Percentiles rank a stretch among this genome's conserved stretches.
Evolutionary conservation across 2,329 filamentous ascomycete species (phyloP).

Genomic region (Monilinia laxa): DNA sequence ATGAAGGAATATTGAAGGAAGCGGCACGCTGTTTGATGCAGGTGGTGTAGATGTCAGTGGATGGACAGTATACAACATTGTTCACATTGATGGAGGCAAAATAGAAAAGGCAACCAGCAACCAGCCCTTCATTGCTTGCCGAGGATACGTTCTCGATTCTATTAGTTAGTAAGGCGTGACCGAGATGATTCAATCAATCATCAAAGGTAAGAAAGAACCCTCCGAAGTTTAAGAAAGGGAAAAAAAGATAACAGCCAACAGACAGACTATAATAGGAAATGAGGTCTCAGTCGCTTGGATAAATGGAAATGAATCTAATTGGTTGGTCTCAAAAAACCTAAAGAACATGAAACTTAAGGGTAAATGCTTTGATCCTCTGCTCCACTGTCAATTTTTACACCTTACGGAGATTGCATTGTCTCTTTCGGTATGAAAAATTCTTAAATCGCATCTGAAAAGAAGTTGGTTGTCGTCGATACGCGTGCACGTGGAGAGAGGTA

Average conservation of each 20-base stretch:
- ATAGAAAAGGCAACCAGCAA: too few species aligned
- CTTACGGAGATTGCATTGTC: conserved; percentile 9
- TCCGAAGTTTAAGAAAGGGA: not conserved
- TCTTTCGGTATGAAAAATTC: not conserved
- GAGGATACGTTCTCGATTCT: too few species aligned
- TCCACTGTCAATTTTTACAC: not conserved
- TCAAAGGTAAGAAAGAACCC: not conserved
- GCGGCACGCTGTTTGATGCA: conserved; percentile 4
- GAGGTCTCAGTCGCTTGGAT: conserved; percentile 12
- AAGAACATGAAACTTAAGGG: conserved; percentile 11
- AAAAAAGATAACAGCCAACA: not conserved
- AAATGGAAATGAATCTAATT: conserved; percentile 1
- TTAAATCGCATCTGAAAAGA: not conserved
- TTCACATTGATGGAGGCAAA: too few species aligned
- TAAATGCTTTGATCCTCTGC: conserved; percentile 1
- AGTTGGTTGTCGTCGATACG: not conserved
- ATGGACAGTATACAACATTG: not conserved
- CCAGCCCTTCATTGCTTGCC: too few species aligned
- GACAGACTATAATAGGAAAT: not conserved
- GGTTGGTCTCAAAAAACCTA: not conserved
- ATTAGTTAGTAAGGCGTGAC: not conserved
- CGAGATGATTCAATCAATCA: too few species aligned
- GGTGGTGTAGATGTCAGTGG: too few species aligned
- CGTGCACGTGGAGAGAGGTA: not conserved
- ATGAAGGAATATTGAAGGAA: conserved; percentile 12